Evolutionary conservation across 805 yeast species (phyloP).

Genomic region (Yamadazyma olivae): DNA sequence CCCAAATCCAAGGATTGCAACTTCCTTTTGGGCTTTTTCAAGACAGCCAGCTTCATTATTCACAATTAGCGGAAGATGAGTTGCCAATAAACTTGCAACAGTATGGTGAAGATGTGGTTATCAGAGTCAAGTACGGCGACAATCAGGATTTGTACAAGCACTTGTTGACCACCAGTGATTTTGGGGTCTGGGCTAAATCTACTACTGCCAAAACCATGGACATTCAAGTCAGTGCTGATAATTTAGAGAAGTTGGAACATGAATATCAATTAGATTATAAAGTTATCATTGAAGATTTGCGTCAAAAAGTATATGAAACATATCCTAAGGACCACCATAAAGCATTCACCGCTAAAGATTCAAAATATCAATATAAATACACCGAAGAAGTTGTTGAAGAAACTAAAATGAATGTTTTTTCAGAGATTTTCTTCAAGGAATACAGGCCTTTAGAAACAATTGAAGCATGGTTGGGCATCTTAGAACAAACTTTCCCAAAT

Average conservation of each 20-base stretch:
- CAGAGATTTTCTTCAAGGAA: conserved; percentile 65
- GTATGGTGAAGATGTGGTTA: conserved; percentile 42
- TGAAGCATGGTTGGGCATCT: conserved; percentile 65
- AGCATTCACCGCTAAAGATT: conserved; percentile 1
- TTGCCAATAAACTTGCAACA: conserved; percentile 36
- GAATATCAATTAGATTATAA: conserved; percentile 18
- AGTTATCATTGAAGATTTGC: conserved; percentile 54
- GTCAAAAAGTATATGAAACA: conserved; percentile 55
- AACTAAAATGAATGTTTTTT: conserved; percentile 15
- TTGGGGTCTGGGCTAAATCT: conserved; percentile 11
- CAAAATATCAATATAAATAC: conserved; percentile 8
- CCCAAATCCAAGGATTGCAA: no score
- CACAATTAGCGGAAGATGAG: conserved; percentile 2
- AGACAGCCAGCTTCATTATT: no score
- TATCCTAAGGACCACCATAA: conserved; percentile 33
- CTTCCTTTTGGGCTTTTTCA: no score
- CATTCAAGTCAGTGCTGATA: conserved; percentile 12
- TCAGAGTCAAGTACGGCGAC: conserved; percentile 33
- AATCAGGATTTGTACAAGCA: conserved; percentile 16
- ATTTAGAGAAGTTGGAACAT: conserved; percentile 5
- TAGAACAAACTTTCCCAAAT: conserved; percentile 62
- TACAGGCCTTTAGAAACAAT: conserved; percentile 68
- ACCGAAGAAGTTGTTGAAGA: conserved; percentile 15
- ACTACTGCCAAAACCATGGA: conserved; percentile 10
- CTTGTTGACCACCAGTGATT: conserved; percentile 10